phyloP scores from a whole-genome alignment of 1,284 basidiomycete species.

The Ceratobasidium sp. region DNA sequence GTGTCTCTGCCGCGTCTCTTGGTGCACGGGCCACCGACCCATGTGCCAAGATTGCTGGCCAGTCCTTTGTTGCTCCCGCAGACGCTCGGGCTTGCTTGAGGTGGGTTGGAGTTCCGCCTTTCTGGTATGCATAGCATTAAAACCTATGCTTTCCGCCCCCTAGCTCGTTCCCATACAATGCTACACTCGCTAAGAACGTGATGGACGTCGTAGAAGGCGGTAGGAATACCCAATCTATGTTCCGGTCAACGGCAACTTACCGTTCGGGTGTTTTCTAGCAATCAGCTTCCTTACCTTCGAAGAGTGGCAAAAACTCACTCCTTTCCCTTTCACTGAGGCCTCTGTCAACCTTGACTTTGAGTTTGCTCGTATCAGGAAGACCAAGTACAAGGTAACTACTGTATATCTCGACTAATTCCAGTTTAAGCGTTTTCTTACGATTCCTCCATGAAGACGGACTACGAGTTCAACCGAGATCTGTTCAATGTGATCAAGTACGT shows the following conservation, averaged over 20 bases:
- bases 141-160: neutral
- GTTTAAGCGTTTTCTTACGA: conserved; percentile 1
- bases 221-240: neutral
- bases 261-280: conserved; percentile 53
- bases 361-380: conserved; percentile 62
- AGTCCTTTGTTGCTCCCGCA: conserved; percentile 62
- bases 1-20: conserved; percentile 1
- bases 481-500: conserved; percentile 62
- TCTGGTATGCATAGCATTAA: neutral
- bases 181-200: conserved; percentile 70
- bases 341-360: conserved; percentile 66
- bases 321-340: conserved; percentile 69
- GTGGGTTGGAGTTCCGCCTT: neutral
- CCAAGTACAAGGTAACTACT: conserved; percentile 57
- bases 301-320: conserved; percentile 68
- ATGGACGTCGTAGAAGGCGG: conserved; percentile 45
- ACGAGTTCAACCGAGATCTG: conserved; percentile 69
- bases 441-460: conserved; percentile 61
- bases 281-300: conserved; percentile 75
- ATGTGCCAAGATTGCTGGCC: conserved; percentile 63
- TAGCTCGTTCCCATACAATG: conserved; percentile 71
- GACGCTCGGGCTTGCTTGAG: conserved; percentile 66
- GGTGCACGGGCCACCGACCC: conserved; percentile 56
- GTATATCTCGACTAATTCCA: conserved; percentile 51
- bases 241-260: neutral